These are phyloP conservation scores for Sporothrix pseudoabietina DNA, from an alignment of 2,329 filamentous ascomycete genomes.

Conservation along the genomic window DNA sequence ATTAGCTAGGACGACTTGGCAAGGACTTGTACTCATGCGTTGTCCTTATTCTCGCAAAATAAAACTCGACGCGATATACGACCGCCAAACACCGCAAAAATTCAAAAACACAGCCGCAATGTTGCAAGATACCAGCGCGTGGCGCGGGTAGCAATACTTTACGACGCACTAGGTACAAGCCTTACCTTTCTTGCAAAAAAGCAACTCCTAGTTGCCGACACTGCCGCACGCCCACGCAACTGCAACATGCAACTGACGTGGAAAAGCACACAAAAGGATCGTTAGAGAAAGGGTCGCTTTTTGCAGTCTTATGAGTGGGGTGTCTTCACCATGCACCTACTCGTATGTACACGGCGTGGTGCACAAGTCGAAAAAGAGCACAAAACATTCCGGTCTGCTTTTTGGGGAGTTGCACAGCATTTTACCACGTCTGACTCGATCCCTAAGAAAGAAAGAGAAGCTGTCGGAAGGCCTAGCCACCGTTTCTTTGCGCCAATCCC, in stretches of 20 bases:
- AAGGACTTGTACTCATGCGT: background rate
- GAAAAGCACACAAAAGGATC: background rate
- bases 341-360: background rate
- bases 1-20: background rate
- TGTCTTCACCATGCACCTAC: background rate
- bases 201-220: background rate
- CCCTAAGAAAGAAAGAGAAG: background rate
- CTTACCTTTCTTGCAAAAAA: background rate
- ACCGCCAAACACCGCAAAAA: background rate
- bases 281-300: background rate
- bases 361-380: slow-evolving; percentile 16
- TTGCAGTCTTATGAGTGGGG: background rate
- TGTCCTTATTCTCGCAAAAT: background rate
- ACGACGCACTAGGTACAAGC: background rate
- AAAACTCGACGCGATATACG: background rate
- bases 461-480: background rate
- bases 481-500: background rate
- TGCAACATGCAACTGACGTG: background rate
- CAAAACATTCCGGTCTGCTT: background rate
- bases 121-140: slow-evolving; percentile 10
- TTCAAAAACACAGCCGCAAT: background rate
- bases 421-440: background rate
- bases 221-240: background rate
- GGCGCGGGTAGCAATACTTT: slow-evolving; percentile 23
- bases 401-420: background rate